Evolutionary conservation across 768 basidiomycete species (phyloP).

Genomic region (Pleurotus djamor): DNA sequence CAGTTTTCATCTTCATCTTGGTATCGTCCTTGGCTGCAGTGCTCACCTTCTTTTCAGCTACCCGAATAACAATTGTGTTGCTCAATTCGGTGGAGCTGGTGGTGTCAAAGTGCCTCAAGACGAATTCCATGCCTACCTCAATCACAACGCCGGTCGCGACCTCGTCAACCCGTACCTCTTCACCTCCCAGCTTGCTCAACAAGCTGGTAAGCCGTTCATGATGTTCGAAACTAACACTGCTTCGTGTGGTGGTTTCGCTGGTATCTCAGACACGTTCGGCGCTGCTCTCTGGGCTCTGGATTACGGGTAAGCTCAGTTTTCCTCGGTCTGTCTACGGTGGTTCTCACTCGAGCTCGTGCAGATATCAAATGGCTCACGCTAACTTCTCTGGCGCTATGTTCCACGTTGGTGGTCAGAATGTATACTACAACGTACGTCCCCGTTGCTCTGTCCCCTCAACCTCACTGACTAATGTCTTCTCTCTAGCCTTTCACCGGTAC

Average conservation of each 20-base stretch:
- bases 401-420: constrained; percentile 63
- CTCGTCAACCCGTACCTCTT: constrained; percentile 53
- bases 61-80: constrained; percentile 57
- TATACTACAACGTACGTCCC: constrained; percentile 56
- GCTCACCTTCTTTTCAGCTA: constrained; percentile 32
- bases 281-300: constrained; percentile 66
- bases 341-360: not conserved
- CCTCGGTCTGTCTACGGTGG: not conserved
- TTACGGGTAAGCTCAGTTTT: constrained; percentile 27
- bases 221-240: constrained; percentile 77
- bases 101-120: constrained; percentile 38
- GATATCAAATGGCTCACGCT: constrained; percentile 51
- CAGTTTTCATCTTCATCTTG: too few species aligned
- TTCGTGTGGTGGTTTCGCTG: constrained; percentile 67
- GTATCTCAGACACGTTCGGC: constrained; percentile 59
- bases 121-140: constrained; percentile 59
- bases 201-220: constrained; percentile 41
- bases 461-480: constrained; percentile 38
- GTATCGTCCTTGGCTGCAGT: constrained; percentile 12
- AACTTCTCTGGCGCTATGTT: constrained; percentile 51
- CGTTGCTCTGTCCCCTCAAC: constrained; percentile 8
- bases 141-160: constrained; percentile 49
- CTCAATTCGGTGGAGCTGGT: constrained; percentile 40
- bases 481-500: constrained; percentile 53
- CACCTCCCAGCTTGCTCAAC: constrained; percentile 42